Conservation (phyloP, 768 basidiomycete species). For the Clathrus columnatus region DNA sequence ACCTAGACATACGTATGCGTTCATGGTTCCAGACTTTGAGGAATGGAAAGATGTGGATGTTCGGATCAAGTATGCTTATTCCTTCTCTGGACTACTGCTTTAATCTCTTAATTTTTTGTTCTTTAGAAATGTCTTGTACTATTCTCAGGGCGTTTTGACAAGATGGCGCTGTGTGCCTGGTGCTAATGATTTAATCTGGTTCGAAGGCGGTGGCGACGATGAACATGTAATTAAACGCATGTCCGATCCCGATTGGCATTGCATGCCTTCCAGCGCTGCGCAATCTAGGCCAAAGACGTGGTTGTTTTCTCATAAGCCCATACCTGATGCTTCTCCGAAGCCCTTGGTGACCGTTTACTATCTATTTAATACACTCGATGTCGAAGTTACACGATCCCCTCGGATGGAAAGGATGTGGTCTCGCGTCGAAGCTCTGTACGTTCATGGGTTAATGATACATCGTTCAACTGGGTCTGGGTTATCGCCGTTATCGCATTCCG, state of each 20-base stretch:
- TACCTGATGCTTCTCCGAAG: neutral
- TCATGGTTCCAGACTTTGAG: slow-evolving; percentile 7
- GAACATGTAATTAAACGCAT: neutral
- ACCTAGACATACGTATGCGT: slow-evolving; percentile 6
- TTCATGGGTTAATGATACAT: slow-evolving; percentile 5
- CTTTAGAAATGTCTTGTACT: slow-evolving; percentile 5
- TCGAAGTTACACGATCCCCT: neutral
- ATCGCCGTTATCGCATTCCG: neutral
- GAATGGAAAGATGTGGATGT: neutral
- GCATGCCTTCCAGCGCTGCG: neutral
- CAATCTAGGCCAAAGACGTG: neutral
- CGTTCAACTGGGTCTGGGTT: neutral
- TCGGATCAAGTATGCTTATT: slow-evolving; percentile 1
- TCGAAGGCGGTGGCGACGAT: slow-evolving; percentile 5
- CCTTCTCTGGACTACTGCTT: no score
- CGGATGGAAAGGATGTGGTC: neutral
- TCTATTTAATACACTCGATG: slow-evolving; percentile 9
- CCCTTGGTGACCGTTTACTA: slow-evolving; percentile 3
- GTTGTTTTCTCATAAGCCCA: neutral
- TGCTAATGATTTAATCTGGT: slow-evolving; percentile 5
- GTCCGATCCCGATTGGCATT: neutral
- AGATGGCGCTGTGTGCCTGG: slow-evolving; percentile 2
- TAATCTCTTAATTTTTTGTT: neutral
- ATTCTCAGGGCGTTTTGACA: slow-evolving; percentile 1
- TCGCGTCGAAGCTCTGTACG: slow-evolving; percentile 4